These are phyloP conservation scores for Backusella tuberculispora DNA, from an alignment of 192 early-diverging fungal species.

Conservation along the genomic window DNA sequence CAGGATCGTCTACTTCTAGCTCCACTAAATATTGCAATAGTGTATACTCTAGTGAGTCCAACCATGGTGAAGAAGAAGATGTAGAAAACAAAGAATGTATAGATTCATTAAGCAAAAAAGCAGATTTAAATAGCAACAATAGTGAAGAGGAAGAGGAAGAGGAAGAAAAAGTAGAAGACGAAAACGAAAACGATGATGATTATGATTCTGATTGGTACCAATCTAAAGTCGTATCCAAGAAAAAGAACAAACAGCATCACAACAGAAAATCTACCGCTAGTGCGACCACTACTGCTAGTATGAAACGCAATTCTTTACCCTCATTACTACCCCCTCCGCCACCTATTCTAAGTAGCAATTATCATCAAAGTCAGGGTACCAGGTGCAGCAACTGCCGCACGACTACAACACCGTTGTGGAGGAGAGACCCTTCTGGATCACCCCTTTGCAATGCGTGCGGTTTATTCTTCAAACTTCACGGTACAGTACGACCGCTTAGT, in stretches of 20 bases:
- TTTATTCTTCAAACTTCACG: conserved; percentile 91
- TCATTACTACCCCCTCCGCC: not conserved
- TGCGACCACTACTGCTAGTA: not conserved
- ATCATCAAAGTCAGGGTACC: conserved; percentile 12
- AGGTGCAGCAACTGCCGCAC: conserved; percentile 84
- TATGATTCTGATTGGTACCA: conserved; percentile 15
- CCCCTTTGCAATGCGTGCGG: conserved; percentile 96
- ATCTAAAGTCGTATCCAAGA: not conserved
- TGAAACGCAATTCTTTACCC: not conserved
- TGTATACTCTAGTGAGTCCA: not conserved
- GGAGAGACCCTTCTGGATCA: conserved; percentile 79
- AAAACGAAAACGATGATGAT: not conserved
- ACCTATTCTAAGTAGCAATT: not conserved
- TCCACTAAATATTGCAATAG: conserved; percentile 10
- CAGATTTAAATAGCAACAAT: not conserved
- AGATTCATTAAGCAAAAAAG: not conserved
- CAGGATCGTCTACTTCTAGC: not conserved
- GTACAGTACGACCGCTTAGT: conserved; percentile 75
- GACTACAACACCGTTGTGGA: conserved; percentile 87
- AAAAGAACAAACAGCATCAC: not conserved
- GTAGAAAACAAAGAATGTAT: not conserved
- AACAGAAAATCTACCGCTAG: not conserved
- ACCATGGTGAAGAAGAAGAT: not conserved
- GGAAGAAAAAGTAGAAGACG: not conserved
- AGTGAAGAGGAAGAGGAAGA: not conserved